Base-by-base conservation (phyloP, 2,329 filamentous ascomycete genomes). In the Coniochaeta sp. region DNA sequence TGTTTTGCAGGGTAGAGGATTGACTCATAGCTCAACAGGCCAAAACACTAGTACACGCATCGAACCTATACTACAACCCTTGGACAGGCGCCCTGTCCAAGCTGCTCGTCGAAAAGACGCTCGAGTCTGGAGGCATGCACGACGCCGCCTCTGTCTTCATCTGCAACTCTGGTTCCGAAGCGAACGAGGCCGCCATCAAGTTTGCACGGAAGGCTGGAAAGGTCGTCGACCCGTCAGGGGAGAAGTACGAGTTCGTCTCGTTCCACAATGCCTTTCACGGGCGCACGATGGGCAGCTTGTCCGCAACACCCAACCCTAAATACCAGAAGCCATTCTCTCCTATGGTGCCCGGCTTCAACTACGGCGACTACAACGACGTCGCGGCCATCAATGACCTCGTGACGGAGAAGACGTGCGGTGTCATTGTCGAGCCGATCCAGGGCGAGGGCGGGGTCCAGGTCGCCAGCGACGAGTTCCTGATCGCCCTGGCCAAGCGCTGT, bases 151-250 rank as follows among this genome's bases (percentile, higher is more conserved):
- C 88, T 52, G 90, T 89, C 2, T 99, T 99, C 65, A 81, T 99
- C 58, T 96, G 90, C 75, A 99, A 99, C 73, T 96, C 91, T 4
- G 94, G 94, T 54, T 89, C 88, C 54, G 94, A 99, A 72, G 94
- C 94, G 65, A 99, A 99, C 69, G 94, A 99, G 73, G 94, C 92
- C 1, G 94, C 92, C 31, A 87, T 99, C 68, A 99, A 99, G 70
- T 97, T 99, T 63, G 88, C 92, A 18, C 83, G 94, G 61, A 99
- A 99, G 71, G 85, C 87, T 20, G 91, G 91, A 61, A 92, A 92
- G 68, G 74, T 82, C 9, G 62, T 85, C 26, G 86, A 91, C 57
- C 82, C 87, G 1, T 82, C 82, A 0, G 86, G 87, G 47, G 71
- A 69, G 18, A 96, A 97, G 73, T 70, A 82, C 60, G 91, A 96